Evolutionary conservation across 768 basidiomycete species (phyloP).

Genomic region (Russula earlei): DNA sequence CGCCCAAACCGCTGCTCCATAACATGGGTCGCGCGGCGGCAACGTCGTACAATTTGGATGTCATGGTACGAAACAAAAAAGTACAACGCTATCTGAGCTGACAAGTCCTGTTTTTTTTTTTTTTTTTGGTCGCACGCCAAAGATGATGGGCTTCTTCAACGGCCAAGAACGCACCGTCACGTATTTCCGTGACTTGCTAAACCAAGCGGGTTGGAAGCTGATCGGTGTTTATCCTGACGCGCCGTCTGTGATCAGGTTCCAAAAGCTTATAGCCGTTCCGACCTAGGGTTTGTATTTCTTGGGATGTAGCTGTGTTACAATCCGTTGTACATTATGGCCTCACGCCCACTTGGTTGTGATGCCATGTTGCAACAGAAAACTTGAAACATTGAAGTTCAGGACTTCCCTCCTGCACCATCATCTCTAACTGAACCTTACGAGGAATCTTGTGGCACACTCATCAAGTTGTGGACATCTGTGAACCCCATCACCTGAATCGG

Average conservation of each 20-base stretch:
- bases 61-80: constrained; percentile 9
- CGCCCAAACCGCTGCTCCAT: constrained; percentile 22
- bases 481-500: too few species aligned
- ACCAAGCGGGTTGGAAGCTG: background rate
- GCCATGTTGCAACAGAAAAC: too few species aligned
- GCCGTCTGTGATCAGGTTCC: background rate
- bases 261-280: constrained; percentile 1
- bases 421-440: too few species aligned
- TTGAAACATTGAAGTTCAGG: too few species aligned
- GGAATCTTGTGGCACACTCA: too few species aligned
- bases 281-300: background rate
- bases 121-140: background rate
- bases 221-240: background rate
- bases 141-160: background rate
- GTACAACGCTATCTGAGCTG: background rate
- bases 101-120: too few species aligned
- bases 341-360: too few species aligned
- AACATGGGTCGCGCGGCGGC: constrained; percentile 20
- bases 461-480: too few species aligned
- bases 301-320: too few species aligned
- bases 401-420: too few species aligned
- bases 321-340: too few species aligned
- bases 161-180: constrained; percentile 3
- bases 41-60: constrained; percentile 16
- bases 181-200: background rate